Evolutionary conservation across 176 grass and related monocot species (phyloP).

Genomic region (Chrysopogon serrulatus): DNA sequence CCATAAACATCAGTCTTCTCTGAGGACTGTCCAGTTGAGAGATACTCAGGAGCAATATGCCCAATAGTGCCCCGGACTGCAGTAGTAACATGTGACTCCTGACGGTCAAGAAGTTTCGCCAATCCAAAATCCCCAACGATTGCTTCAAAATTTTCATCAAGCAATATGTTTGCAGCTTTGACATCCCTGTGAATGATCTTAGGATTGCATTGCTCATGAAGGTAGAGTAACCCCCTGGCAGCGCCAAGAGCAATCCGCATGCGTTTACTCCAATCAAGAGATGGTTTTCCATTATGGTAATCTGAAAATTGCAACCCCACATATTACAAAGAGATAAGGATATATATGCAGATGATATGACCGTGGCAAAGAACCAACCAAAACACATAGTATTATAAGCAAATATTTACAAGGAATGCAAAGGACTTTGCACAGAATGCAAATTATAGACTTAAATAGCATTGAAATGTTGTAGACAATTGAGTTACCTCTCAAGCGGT

Average conservation of each 20-base stretch:
- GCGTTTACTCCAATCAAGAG: constrained; percentile 86
- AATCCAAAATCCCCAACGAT: constrained; percentile 96
- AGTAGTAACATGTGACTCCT: constrained; percentile 94
- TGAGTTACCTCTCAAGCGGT: constrained; percentile 82
- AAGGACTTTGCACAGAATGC: neutral
- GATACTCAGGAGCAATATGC: constrained; percentile 96
- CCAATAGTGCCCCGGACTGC: constrained; percentile 90
- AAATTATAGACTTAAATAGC: neutral
- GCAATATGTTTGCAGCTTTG: constrained; percentile 93
- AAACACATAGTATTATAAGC: neutral
- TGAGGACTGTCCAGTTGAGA: constrained; percentile 94
- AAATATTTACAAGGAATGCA: neutral
- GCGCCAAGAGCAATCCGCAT: constrained; percentile 83
- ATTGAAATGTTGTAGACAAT: neutral
- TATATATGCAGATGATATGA: neutral
- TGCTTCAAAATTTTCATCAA: constrained; percentile 87
- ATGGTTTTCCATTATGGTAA: constrained; percentile 57
- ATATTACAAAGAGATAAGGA: neutral
- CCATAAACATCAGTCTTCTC: constrained; percentile 97
- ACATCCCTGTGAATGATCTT: constrained; percentile 99
- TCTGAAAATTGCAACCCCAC: constrained; percentile 42
- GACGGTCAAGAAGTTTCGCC: constrained; percentile 87
- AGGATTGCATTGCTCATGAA: constrained; percentile 97
- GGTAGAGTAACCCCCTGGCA: constrained; percentile 83
- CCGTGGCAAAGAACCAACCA: neutral